phyloP scores from a whole-genome alignment of 2,329 filamentous ascomycete genomes.

The Aspergillus amoenus region DNA sequence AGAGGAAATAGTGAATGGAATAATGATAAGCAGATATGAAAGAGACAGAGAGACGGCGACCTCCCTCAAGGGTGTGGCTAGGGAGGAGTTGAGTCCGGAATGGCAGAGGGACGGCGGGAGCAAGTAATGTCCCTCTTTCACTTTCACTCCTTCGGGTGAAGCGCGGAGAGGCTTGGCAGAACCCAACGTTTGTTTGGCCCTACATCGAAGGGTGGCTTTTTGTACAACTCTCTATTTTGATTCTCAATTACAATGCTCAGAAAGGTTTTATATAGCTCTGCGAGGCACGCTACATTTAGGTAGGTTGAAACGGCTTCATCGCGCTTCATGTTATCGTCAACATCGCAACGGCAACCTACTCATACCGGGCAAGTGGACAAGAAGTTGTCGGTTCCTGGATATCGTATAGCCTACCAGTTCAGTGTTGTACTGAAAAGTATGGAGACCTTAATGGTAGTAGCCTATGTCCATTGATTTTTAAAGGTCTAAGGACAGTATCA shows the following conservation, averaged over 20 bases:
- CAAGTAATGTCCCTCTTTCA: slow-evolving; percentile 6
- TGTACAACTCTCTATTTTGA: slow-evolving; percentile 5
- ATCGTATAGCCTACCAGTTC: background rate
- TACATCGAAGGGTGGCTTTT: background rate
- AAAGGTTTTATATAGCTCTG: background rate
- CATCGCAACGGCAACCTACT: background rate
- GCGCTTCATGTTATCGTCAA: background rate
- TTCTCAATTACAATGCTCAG: background rate
- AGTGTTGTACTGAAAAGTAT: background rate
- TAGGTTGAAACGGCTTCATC: background rate
- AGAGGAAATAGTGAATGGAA: background rate
- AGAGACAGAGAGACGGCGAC: background rate
- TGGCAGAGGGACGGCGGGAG: slow-evolving; percentile 5
- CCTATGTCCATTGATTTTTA: background rate
- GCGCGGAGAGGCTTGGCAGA: slow-evolving; percentile 19
- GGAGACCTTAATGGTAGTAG: background rate
- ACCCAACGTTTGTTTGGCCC: background rate
- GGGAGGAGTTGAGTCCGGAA: background rate
- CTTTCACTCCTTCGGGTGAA: slow-evolving; percentile 8
- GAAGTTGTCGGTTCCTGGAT: background rate
- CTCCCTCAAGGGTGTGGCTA: slow-evolving; percentile 8
- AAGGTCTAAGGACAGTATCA: background rate
- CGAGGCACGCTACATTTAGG: background rate
- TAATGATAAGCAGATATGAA: background rate
- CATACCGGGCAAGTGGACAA: background rate